These are phyloP conservation scores for Mycena citricolor DNA, from an alignment of 1,284 basidiomycete species.

Conservation along the genomic window DNA sequence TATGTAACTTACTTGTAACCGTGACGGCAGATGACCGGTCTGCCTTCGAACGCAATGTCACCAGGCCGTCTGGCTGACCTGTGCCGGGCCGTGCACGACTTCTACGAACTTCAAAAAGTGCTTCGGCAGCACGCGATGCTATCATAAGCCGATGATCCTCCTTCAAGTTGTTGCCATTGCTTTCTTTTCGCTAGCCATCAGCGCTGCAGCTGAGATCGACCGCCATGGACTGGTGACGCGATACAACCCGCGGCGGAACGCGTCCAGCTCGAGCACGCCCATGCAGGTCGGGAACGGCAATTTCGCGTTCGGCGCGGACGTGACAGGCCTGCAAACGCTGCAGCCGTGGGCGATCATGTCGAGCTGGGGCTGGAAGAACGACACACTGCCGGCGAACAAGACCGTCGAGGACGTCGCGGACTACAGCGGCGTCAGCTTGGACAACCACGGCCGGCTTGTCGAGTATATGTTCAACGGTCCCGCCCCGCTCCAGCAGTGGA, in stretches of 20 bases:
- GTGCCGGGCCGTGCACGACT: too few species aligned
- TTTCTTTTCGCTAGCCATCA: too few species aligned
- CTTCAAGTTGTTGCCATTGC: too few species aligned
- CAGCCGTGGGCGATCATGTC: slow-evolving; percentile 56
- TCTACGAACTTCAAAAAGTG: too few species aligned
- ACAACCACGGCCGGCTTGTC: slow-evolving; percentile 49
- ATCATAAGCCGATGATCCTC: too few species aligned
- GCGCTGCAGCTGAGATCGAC: too few species aligned
- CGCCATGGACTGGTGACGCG: slow-evolving; percentile 45
- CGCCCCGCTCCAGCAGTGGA: slow-evolving; percentile 50
- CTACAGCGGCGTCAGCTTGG: slow-evolving; percentile 51
- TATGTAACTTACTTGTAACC: too few species aligned
- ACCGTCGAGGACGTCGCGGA: slow-evolving; percentile 45
- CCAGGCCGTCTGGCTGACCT: too few species aligned
- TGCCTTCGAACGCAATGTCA: too few species aligned
- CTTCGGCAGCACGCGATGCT: too few species aligned
- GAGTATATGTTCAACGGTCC: slow-evolving; percentile 55
- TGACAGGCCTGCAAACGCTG: slow-evolving; percentile 59
- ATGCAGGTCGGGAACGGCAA: slow-evolving; percentile 64
- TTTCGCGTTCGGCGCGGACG: slow-evolving; percentile 60
- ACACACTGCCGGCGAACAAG: slow-evolving; percentile 45
- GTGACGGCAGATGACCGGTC: too few species aligned
- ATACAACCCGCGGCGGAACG: slow-evolving; percentile 53
- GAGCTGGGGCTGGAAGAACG: slow-evolving; percentile 65
- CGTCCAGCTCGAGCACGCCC: slow-evolving; percentile 47